Conservation (phyloP, 1,284 basidiomycete genomes). For the Cystobasidium pallidum region DNA sequence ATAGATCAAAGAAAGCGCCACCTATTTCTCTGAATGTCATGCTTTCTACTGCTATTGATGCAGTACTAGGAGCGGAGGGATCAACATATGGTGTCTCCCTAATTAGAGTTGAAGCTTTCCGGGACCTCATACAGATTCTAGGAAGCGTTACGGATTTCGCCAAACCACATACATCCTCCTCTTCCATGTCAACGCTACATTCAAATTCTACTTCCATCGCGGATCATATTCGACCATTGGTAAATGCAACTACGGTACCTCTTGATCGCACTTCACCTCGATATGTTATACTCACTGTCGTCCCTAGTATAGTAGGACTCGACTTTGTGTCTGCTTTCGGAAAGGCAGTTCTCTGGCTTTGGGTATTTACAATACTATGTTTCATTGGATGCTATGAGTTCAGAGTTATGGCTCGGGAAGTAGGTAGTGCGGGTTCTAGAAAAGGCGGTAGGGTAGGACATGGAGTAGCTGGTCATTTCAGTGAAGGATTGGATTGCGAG, state of each 20-base stretch:
- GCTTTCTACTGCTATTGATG: slow-evolving; percentile 44
- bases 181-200: neutral
- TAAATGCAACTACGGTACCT: neutral
- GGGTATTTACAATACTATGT: slow-evolving; percentile 46
- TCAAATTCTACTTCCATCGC: neutral
- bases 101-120: slow-evolving; percentile 43
- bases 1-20: slow-evolving; percentile 43
- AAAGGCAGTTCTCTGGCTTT: slow-evolving; percentile 48
- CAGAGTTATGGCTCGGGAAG: slow-evolving; percentile 49
- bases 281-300: slow-evolving; percentile 45
- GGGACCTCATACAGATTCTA: slow-evolving; percentile 44
- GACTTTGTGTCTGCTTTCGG: slow-evolving; percentile 53
- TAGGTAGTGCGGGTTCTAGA: slow-evolving; percentile 35
- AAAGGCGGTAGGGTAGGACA: slow-evolving; percentile 19
- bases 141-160: slow-evolving; percentile 25
- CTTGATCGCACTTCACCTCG: slow-evolving; percentile 24
- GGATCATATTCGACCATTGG: neutral
- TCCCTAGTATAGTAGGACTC: slow-evolving; percentile 50
- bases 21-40: slow-evolving; percentile 38
- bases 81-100: slow-evolving; percentile 36
- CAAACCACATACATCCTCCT: neutral
- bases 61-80: slow-evolving; percentile 44
- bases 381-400: slow-evolving; percentile 49
- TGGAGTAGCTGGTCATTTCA: slow-evolving; percentile 35
- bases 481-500: slow-evolving; percentile 49